phyloP scores from a whole-genome alignment of 2,329 filamentous ascomycete genomes.

The Cladosporium austrohemisphaericum region DNA sequence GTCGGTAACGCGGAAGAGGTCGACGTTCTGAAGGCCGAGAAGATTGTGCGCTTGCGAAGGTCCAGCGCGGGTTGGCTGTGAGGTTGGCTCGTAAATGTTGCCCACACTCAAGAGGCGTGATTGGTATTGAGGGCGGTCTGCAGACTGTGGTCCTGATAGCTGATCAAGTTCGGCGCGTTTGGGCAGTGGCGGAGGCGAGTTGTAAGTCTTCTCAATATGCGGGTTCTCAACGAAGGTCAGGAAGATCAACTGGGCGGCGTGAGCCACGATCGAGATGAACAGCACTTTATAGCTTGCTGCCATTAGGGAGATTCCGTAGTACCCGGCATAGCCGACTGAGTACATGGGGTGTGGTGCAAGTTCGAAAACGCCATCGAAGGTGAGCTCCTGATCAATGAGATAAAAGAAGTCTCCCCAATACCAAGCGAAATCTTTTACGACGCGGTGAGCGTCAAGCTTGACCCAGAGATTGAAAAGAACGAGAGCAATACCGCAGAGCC shows the following conservation, averaged over 20 bases:
- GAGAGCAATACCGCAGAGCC: conserved; percentile 71
- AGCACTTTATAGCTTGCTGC: conserved; percentile 96
- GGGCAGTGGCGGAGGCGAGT: conserved; percentile 66
- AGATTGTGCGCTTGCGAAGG: conserved; percentile 76
- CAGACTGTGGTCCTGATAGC: conserved; percentile 34
- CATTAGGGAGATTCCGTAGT: conserved; percentile 98
- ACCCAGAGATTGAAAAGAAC: conserved; percentile 98
- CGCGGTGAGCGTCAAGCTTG: conserved; percentile 93
- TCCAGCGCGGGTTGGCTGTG: conserved; percentile 44
- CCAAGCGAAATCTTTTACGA: conserved; percentile 99
- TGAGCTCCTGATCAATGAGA: conserved; percentile 94
- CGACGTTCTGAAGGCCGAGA: conserved; percentile 76
- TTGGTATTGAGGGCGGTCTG: conserved; percentile 40
- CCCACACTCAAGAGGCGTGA: conserved; percentile 36
- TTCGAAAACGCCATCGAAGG: conserved; percentile 97
- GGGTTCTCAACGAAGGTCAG: conserved; percentile 89
- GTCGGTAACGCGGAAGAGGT: conserved; percentile 84
- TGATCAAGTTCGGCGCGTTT: conserved; percentile 48
- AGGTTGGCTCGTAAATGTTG: conserved; percentile 32
- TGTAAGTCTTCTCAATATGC: conserved; percentile 97
- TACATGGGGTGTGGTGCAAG: conserved; percentile 99
- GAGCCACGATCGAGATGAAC: conserved; percentile 92
- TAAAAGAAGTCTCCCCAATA: conserved; percentile 99
- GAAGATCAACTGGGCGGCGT: conserved; percentile 92
- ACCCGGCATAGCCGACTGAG: conserved; percentile 94